Evolutionary conservation across 768 basidiomycete species (phyloP), one percentile per base, ranked within the genome.

Genomic region (Gyrodon lividus): DNA sequence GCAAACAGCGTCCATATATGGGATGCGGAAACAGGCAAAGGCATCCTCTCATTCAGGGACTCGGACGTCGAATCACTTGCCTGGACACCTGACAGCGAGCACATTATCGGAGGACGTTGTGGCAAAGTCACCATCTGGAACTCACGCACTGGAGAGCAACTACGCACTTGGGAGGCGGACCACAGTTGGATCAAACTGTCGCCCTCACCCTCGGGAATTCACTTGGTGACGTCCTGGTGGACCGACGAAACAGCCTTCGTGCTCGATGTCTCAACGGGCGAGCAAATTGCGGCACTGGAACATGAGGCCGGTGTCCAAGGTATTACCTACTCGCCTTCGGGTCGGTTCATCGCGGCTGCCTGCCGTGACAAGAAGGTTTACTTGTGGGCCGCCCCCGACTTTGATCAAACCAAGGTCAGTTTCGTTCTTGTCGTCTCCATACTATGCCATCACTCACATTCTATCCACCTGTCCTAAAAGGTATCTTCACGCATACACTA

Each of bases 271-370:
- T n/a, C 35, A 37, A 37, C 35, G 10, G 35, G 17, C 7, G 1
- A 41, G 23, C 40, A 23, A n/a, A 6, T 41, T 13, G 40, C 6
- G 1, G 40, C 40, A 10, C 9, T 19, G 14, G 39, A 22, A 1
- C 52, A 54, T 23, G 31, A 30, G n/a, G 4, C 10, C 3, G 7
- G 30, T 20, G 30, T 49, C 13, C 40, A 7, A 1, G 34, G 46
- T 28, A 20, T 51, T 9, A 17, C 39, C 6, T 54, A 33, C 39
- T 54, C 49, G 4, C 48, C 52, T n/a, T 51, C 40, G 16, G 52
- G 46, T 5, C 3, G 17, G 22, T 20, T 6, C 24, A 31, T 54
- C 17, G 49, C 41, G 14, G 37, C 19, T n/a, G 19, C 10, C 2
- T 17, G 31, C 14, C 12, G 17, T 10, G 46, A 47, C 17, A 46